phyloP scores from a whole-genome alignment of 345 rosid species.

The Syzygium jambos region DNA sequence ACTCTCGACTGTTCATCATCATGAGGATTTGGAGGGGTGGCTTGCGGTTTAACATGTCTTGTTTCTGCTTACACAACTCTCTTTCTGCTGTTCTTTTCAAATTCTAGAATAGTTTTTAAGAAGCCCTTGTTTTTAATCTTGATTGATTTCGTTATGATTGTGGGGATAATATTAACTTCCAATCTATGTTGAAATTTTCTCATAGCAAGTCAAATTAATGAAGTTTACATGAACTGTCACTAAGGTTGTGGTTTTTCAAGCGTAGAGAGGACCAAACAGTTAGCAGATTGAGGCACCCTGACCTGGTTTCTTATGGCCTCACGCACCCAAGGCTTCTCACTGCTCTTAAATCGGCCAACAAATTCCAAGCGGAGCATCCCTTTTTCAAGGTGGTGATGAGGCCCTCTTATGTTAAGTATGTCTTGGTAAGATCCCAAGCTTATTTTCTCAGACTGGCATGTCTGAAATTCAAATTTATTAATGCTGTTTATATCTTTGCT shows the following conservation, averaged over 20 bases:
- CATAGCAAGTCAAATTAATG: background rate
- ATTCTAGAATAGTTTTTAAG: too few relatives aligned
- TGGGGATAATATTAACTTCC: background rate
- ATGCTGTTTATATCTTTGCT: background rate
- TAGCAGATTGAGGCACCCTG: background rate
- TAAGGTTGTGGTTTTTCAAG: background rate
- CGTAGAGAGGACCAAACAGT: background rate
- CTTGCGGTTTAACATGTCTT: too few relatives aligned
- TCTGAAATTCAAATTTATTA: too few relatives aligned
- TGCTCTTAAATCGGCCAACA: background rate
- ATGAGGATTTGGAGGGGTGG: too few relatives aligned
- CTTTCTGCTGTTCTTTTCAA: too few relatives aligned
- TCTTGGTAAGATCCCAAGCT: background rate
- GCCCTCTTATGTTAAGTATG: background rate
- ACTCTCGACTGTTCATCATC: too few relatives aligned
- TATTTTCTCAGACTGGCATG: background rate
- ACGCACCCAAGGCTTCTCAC: background rate
- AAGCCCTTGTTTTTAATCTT: too few relatives aligned
- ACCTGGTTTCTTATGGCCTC: background rate
- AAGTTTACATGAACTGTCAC: accelerated
- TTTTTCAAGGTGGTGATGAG: background rate
- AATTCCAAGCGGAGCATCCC: too few relatives aligned
- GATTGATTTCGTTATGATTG: too few relatives aligned
- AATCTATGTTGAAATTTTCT: background rate
- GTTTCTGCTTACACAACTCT: too few relatives aligned